Evolutionary conservation across 2,329 filamentous ascomycete genomes (phyloP).

Genomic region (Pseudomassariella vexata): DNA sequence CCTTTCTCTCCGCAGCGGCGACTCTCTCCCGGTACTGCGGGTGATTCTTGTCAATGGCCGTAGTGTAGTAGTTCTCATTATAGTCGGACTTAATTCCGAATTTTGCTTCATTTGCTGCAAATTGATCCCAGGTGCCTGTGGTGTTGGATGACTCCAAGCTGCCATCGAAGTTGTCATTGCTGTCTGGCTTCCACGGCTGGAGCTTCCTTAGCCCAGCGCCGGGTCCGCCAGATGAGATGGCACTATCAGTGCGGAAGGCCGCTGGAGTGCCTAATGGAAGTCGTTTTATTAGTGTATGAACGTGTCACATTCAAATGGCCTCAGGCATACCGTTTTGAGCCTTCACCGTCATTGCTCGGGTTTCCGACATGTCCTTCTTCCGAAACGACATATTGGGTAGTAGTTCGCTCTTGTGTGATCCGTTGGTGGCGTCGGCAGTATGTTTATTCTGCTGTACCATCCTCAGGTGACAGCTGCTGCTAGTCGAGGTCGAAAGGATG

Average conservation of each 20-base stretch:
- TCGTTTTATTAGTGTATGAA: slow-evolving; percentile 3
- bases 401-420: slow-evolving; percentile 22
- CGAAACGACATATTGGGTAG: slow-evolving; percentile 21
- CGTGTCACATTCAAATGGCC: background rate
- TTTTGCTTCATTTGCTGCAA: slow-evolving; percentile 78
- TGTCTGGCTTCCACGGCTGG: slow-evolving; percentile 74
- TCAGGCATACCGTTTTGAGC: slow-evolving; percentile 28
- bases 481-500: slow-evolving; percentile 5
- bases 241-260: slow-evolving; percentile 78
- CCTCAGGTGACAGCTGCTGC: slow-evolving; percentile 19
- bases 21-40: slow-evolving; percentile 75
- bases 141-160: slow-evolving; percentile 59
- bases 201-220: slow-evolving; percentile 70
- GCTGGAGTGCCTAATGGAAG: slow-evolving; percentile 43
- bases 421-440: slow-evolving; percentile 21
- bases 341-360: slow-evolving; percentile 19
- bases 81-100: slow-evolving; percentile 90
- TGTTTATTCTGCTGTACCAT: slow-evolving; percentile 28
- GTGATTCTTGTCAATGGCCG: slow-evolving; percentile 76
- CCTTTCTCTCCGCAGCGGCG: slow-evolving; percentile 75
- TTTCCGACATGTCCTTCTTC: slow-evolving; percentile 24
- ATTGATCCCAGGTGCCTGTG: slow-evolving; percentile 76
- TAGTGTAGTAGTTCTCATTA: slow-evolving; percentile 93
- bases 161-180: slow-evolving; percentile 57
- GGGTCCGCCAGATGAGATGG: slow-evolving; percentile 72